Conservation (phyloP, 106 monocot species). For the Phalaenopsis equestris region DNA sequence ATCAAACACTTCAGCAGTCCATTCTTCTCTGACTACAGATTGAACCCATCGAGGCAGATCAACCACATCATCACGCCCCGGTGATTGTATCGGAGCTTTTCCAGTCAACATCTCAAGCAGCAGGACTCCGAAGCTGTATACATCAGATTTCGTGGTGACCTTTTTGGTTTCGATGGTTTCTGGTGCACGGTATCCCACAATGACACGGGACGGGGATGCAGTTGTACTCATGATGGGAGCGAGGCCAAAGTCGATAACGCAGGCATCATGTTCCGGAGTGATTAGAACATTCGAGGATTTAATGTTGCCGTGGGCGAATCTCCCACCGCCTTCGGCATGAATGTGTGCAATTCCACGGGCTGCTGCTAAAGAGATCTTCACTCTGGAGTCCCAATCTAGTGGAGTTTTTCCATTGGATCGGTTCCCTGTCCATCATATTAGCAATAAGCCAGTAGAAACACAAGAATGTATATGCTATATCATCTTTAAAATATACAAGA, state of each 20-base stretch:
- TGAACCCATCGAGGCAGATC: constrained; percentile 14
- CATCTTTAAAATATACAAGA: not conserved
- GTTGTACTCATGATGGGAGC: constrained; percentile 28
- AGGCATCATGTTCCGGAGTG: constrained; percentile 21
- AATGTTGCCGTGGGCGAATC: constrained; percentile 56
- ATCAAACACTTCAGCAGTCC: constrained; percentile 17
- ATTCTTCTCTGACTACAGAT: constrained; percentile 16
- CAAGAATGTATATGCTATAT: not conserved
- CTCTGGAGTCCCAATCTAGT: constrained; percentile 43
- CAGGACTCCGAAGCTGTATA: constrained; percentile 59
- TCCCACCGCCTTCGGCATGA: constrained; percentile 35
- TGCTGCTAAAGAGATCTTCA: constrained; percentile 42
- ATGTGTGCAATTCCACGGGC: constrained; percentile 50
- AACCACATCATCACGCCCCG: constrained; percentile 19
- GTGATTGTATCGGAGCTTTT: constrained; percentile 34
- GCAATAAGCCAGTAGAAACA: not conserved
- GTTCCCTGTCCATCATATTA: constrained; percentile 23
- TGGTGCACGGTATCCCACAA: constrained; percentile 42
- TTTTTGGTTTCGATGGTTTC: constrained; percentile 31
- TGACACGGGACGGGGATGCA: constrained; percentile 10
- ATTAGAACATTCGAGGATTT: constrained; percentile 52
- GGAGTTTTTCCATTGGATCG: constrained; percentile 24
- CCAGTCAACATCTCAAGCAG: constrained; percentile 55
- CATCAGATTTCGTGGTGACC: constrained; percentile 39
- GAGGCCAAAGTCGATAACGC: constrained; percentile 37